A percentile compares a stretch with the other conserved stretches of the same genome.
phyloP scores from a whole-genome alignment of 345 rosid species.

The Rhodomyrtus tomentosa region DNA sequence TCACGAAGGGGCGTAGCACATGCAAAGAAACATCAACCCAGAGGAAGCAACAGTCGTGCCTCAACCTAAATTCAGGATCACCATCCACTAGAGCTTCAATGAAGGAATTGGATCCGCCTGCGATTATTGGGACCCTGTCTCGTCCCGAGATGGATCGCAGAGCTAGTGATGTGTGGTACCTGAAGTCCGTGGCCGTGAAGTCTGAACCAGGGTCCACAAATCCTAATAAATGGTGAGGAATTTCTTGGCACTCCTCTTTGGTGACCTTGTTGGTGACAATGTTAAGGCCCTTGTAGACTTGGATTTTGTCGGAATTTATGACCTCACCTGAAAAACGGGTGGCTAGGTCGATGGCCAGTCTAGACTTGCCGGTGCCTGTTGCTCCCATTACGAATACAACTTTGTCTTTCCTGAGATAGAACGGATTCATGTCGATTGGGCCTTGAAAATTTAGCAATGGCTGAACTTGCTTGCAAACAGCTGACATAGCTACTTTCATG shows the following conservation, averaged over 20 bases:
- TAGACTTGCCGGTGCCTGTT: conserved; percentile 86
- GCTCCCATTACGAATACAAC: conserved; percentile 73
- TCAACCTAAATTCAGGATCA: conserved; percentile 43
- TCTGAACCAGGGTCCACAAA: conserved; percentile 32
- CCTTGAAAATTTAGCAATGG: conserved; percentile 36
- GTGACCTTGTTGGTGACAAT: conserved; percentile 75
- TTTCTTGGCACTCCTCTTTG: conserved; percentile 53
- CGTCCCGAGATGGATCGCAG: conserved; percentile 27
- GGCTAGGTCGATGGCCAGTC: conserved; percentile 78
- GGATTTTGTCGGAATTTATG: conserved; percentile 80
- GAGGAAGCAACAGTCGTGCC: conserved; percentile 59
- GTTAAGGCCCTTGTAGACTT: conserved; percentile 64
- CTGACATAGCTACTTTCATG: conserved; percentile 37
- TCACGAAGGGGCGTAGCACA: conserved; percentile 46
- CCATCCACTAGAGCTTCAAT: conserved; percentile 52
- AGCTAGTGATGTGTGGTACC: conserved; percentile 23
- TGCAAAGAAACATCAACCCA: conserved; percentile 73
- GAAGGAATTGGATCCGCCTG: conserved; percentile 89
- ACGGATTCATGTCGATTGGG: conserved; percentile 22
- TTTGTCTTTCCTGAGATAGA: conserved; percentile 59
- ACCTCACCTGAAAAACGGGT: conserved; percentile 65
- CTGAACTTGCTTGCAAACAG: conserved; percentile 31
- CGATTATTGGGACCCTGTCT: conserved; percentile 55
- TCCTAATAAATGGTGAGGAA: conserved; percentile 75
- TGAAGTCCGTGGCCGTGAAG: conserved; percentile 53